Conservation (phyloP, 108 stramenopile genomes). For the Nannochloropsis oceanica region DNA sequence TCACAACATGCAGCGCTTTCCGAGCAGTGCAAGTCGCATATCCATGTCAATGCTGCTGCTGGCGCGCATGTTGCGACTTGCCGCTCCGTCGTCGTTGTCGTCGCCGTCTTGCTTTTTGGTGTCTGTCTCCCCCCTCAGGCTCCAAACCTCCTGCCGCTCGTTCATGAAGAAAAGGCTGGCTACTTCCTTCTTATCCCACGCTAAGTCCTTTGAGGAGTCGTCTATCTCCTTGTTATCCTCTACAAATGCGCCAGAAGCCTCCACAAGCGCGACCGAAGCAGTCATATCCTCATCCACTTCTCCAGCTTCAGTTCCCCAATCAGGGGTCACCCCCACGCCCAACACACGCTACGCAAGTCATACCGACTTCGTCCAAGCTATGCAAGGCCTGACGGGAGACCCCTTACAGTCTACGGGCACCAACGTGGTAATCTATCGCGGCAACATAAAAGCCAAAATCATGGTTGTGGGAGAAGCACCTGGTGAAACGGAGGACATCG, state of each 20-base stretch:
- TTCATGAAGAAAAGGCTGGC: no score
- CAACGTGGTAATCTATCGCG: constrained; percentile 6
- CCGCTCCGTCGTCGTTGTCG: no score
- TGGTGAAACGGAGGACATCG: constrained; percentile 2
- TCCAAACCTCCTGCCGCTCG: no score
- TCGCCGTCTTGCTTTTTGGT: no score
- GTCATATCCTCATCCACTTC: background rate
- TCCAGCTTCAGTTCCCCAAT: no score
- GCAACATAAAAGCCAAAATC: background rate
- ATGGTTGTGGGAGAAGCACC: constrained; percentile 23
- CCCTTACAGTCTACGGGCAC: background rate
- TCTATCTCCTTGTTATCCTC: background rate
- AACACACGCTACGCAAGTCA: background rate
- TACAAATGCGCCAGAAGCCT: background rate
- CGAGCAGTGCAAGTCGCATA: no score
- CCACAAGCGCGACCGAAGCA: background rate
- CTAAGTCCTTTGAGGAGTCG: no score
- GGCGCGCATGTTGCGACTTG: no score
- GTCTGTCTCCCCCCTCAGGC: no score
- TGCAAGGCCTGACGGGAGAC: background rate
- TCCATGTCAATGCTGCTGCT: no score
- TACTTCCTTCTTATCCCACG: no score
- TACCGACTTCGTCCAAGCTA: background rate
- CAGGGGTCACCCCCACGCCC: background rate
- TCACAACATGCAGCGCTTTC: no score